These are phyloP conservation scores for Septoria petroselini DNA, from an alignment of 2,329 filamentous ascomycete genomes.

Conservation along the genomic window DNA sequence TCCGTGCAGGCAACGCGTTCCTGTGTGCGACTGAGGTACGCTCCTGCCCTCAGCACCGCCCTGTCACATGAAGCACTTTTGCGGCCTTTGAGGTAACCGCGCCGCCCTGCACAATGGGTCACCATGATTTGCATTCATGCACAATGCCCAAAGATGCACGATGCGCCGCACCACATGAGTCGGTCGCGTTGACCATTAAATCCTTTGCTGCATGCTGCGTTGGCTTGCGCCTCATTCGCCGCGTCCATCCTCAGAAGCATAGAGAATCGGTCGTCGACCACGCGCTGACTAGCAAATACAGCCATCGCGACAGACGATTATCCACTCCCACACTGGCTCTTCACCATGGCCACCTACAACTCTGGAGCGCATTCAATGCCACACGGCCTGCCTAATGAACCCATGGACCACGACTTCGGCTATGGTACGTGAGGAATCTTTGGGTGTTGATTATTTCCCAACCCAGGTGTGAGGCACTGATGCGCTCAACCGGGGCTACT, in stretches of 20 bases:
- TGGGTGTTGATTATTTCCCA: too few relatives aligned
- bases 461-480: neutral
- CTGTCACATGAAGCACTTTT: constrained; percentile 17
- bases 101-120: constrained; percentile 17
- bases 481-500: too few relatives aligned
- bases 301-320: neutral
- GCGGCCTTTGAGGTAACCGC: constrained; percentile 22
- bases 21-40: constrained; percentile 28
- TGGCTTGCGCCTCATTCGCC: neutral
- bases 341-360: constrained; percentile 22
- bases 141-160: constrained; percentile 7
- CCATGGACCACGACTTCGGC: constrained; percentile 16
- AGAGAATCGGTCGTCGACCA: too few relatives aligned
- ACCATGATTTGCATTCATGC: constrained; percentile 23
- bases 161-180: constrained; percentile 4
- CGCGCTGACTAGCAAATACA: neutral
- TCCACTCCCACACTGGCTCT: neutral
- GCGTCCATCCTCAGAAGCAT: neutral
- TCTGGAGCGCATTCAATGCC: constrained; percentile 16
- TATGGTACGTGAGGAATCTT: constrained; percentile 21
- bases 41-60: constrained; percentile 19
- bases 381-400: constrained; percentile 19
- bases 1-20: constrained; percentile 20
- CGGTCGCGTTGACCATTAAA: neutral
- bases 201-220: neutral